Evolutionary conservation across 257 asterid genomes (phyloP), one percentile per base, ranked within the genome.

Genomic region (Solanum pimpinellifolium): DNA sequence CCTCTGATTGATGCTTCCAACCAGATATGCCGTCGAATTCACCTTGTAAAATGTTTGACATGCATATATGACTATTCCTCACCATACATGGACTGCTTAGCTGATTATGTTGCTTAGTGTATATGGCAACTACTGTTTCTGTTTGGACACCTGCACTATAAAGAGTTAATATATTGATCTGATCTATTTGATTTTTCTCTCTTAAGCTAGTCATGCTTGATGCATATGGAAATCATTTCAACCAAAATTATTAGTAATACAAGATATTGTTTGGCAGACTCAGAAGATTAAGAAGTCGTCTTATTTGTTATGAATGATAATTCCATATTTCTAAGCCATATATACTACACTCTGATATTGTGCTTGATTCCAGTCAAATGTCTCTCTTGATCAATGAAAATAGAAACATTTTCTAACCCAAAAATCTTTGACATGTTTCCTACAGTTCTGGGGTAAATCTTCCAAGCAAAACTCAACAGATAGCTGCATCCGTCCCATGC

Each of bases 401-500:
- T 29, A 18, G 46, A 72, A 78, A 80, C 12, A 56, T 78, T 84
- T 31, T 84, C 78, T 77, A 68, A 86, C 81, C 87, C 62, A 74
- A 81, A 75, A 66, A 75, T 83, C 74, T 85, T 73, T 78, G 83
- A 87, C 84, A 65, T 83, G 72, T 46, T 87, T 69, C 90, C 87
- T 88, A 91, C 90, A 91, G 91, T 88, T 91, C 90, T 84, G 74
- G 15, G 89, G 85, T 93, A 65, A 74, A 83, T 66, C 86, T 88
- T 87, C 88, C 88, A 82, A 87, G 91, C 90, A 91, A 89, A 66
- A 87, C 87, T 65, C 88, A 84, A 92, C 93, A 88, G 87, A 77
- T 88, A 60, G 88, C 73, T 66, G 90, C 90, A 74, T 89, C 88
- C 85, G 49, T 91, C 88, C 88, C 93, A 87, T 86, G 72, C 88